phyloP scores from a whole-genome alignment of 1,284 basidiomycete genomes.

The Takashimella koratensis region DNA sequence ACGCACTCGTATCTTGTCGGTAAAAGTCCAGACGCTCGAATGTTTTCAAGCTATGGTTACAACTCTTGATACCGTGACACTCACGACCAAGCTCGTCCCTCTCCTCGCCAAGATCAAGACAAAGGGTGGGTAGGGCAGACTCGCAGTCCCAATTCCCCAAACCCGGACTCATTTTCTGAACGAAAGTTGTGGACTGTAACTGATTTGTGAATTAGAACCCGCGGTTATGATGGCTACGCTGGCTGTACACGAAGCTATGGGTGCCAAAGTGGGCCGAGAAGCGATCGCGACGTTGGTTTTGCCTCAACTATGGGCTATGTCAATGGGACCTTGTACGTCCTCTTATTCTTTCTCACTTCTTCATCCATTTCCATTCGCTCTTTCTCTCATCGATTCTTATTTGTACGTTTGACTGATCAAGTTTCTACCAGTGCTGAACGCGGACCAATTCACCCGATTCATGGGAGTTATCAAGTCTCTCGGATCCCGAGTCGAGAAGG shows the following conservation, averaged over 20 bases:
- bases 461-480: conserved; percentile 58
- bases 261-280: conserved; percentile 88
- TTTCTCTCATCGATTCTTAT: too few species aligned
- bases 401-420: conserved; percentile 11
- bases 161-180: too few species aligned
- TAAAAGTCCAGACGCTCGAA: conserved; percentile 83
- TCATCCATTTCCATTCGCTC: too few species aligned
- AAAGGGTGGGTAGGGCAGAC: conserved; percentile 53
- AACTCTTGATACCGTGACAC: conserved; percentile 82
- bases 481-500: conserved; percentile 45
- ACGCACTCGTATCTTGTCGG: conserved; percentile 75
- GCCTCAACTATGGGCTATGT: conserved; percentile 93
- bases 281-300: conserved; percentile 89
- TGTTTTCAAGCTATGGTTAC: conserved; percentile 91
- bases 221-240: conserved; percentile 92
- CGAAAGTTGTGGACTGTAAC: too few species aligned
- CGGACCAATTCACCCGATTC: conserved; percentile 86
- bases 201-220: too few species aligned
- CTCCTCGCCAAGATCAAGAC: conserved; percentile 91
- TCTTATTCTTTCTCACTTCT: background rate
- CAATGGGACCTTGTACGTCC: conserved; percentile 81
- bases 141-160: too few species aligned
- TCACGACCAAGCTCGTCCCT: conserved; percentile 94
- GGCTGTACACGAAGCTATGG: conserved; percentile 94
- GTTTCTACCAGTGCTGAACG: conserved; percentile 75